These are phyloP conservation scores for Strobilomyces echinocephalus DNA, from an alignment of 768 basidiomycete species.

Conservation along the genomic window DNA sequence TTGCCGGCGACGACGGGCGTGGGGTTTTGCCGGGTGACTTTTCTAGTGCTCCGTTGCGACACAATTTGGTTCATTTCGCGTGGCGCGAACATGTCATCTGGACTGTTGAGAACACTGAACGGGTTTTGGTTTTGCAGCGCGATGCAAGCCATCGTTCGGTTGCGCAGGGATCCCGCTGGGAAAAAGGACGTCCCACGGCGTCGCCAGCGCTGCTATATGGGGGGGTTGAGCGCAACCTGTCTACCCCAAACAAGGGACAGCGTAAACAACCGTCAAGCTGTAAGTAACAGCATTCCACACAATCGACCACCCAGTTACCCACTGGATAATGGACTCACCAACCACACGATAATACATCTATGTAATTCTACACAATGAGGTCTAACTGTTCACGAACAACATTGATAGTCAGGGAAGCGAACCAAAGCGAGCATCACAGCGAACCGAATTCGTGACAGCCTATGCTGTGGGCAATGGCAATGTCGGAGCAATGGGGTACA, in stretches of 20 bases:
- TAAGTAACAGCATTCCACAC: no score
- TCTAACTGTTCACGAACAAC: neutral
- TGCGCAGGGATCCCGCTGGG: neutral
- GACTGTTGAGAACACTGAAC: conserved; percentile 2
- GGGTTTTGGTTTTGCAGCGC: neutral
- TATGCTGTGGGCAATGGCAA: neutral
- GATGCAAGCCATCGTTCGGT: conserved; percentile 2
- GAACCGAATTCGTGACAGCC: no score
- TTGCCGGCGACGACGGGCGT: neutral
- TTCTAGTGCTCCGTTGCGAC: neutral
- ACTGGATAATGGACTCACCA: neutral
- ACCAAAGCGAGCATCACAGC: neutral
- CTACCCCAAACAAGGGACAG: conserved; percentile 4
- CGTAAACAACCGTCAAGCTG: conserved; percentile 23
- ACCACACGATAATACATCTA: neutral
- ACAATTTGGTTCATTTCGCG: neutral
- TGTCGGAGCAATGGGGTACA: neutral
- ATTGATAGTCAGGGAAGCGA: neutral
- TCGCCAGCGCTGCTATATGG: neutral
- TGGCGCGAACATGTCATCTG: neutral
- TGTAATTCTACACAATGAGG: neutral
- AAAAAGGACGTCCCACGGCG: neutral
- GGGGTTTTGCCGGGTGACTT: neutral
- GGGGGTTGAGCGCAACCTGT: neutral
- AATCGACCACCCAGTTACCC: neutral